Base-by-base conservation (phyloP, 345 rosid species). In the Pistacia atlantica region DNA sequence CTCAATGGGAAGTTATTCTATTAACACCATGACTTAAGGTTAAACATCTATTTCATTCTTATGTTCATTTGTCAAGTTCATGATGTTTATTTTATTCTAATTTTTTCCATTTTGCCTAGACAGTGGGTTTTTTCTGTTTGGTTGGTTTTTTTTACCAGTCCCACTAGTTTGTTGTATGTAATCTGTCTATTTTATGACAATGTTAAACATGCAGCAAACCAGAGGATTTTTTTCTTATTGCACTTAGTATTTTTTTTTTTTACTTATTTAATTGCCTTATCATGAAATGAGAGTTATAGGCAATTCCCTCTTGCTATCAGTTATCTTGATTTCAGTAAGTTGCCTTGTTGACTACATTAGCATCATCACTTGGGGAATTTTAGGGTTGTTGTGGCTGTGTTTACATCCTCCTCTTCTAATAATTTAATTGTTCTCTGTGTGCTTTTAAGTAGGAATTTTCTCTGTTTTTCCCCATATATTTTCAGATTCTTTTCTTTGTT, bases 61-160 rank as follows among this genome's bases (percentile, higher is more conserved):
- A 18, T 69, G 60, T 69, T 73, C 76, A 54, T 66, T 82, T 58
- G 82, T 79, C 60, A 77, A 78, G 57, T 78, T 83, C 25, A 77
- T 79, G 73, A 54, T 77, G 75, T 79, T 80, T 22, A 18, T 71
- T 33, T 45, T 77, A 18, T 75, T 70, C 80, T 87, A 84, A 81
- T 78, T 81, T 80, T 75, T 10, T 62, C 52, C 25, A 38, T 58
- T 62, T 18, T 69, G 71, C 57, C 64, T 63, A 11, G 45, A 57
- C 56, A 75, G 73, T 52, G 54, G 38, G 65, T 76, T 73, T 81
- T 74, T 73, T 75, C 20, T 17, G 60, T 48, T 20, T 37, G 74
- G 72, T 65, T 77, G 51, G 71, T n/a, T 65, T 38, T 54, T 31
- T 35, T 54, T 28, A 65, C 64, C 55, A 75, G 71, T 71, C 72